phyloP scores from a whole-genome alignment of 331 rosid species.

The Acacia pycnantha region DNA sequence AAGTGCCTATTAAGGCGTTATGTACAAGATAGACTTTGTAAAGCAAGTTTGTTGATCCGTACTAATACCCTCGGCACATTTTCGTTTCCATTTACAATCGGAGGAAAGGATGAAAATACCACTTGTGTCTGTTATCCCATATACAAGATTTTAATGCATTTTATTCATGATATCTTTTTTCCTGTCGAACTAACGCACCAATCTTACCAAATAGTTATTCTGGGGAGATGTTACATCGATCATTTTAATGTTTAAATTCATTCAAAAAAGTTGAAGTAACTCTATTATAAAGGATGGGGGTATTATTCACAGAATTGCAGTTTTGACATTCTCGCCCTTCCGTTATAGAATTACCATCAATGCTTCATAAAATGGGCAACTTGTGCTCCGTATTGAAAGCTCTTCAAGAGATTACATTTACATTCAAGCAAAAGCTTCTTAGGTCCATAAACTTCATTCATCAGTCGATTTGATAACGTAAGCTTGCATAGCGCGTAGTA shows the following conservation, averaged over 20 bases:
- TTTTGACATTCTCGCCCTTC: not conserved
- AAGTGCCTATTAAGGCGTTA: not conserved
- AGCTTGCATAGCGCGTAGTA: not conserved
- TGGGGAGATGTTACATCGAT: too few relatives aligned
- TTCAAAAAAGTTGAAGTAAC: too few relatives aligned
- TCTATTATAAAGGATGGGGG: not conserved
- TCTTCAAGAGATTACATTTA: not conserved
- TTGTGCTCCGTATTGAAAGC: not conserved
- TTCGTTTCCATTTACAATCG: not conserved
- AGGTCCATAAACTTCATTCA: not conserved
- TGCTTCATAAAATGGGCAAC: too few relatives aligned
- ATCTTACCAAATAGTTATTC: too few relatives aligned
- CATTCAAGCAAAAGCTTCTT: not conserved
- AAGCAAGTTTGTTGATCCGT: not conserved
- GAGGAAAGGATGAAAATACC: not conserved
- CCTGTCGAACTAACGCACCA: too few relatives aligned
- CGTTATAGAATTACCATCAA: not conserved
- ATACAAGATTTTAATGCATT: too few relatives aligned
- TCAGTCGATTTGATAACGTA: not conserved
- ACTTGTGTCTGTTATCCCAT: not conserved
- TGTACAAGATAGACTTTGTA: not conserved
- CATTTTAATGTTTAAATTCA: too few relatives aligned
- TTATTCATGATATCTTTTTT: too few relatives aligned
- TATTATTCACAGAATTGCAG: not conserved
- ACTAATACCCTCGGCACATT: not conserved